Evolutionary conservation across 164 flowering plant species (phyloP), one percentile per base, ranked within the genome.

Genomic region (Houttuynia cordata): DNA sequence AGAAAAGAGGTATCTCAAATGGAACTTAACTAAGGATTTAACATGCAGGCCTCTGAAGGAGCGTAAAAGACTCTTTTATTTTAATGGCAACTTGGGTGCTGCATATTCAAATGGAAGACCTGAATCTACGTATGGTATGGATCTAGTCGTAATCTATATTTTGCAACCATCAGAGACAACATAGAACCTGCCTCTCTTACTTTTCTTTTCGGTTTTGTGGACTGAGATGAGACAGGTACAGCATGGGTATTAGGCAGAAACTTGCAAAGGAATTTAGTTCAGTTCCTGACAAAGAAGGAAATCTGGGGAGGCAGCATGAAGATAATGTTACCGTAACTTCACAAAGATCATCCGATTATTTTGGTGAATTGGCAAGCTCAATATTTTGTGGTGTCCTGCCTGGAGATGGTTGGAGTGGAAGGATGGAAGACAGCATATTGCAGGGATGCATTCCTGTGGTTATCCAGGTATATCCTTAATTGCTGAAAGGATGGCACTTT

Each of bases 331-430:
- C 83, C 59, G 97, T 93, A 30, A 87, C 95, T 34, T 78, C 88
- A 23, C 12, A 74, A 23, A 97, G 96, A 50, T 73, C 97, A 59
- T 70, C 64, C 6, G 67, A 75, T 70, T 93, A 93, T 67, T 74
- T 75, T 53, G 79, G 71, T 42, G 84, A 80, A 39, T 62, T 93
- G 63, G 85, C 92, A 12, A 80, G 76, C 74, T 93, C 99, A 60
- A 57, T 79, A 45, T 93, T 93, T 59, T 93, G 98, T 76, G 97
- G 96, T 52, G 96, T 90, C 20, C 76, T 93, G 60, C 99, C 99
- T 59, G 99, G 99, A 67, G 99, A 93, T 78, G 99, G 99, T 53
- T 93, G 99, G 99, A 93, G 97, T 74, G 99, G 99, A 64, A 81
- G 99, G 8, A 86, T 93, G 89, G 98, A 93, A 83, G 99, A 93